Base-by-base conservation (phyloP, 179 eudicot genomes). In the Amaranthus tricolor region DNA sequence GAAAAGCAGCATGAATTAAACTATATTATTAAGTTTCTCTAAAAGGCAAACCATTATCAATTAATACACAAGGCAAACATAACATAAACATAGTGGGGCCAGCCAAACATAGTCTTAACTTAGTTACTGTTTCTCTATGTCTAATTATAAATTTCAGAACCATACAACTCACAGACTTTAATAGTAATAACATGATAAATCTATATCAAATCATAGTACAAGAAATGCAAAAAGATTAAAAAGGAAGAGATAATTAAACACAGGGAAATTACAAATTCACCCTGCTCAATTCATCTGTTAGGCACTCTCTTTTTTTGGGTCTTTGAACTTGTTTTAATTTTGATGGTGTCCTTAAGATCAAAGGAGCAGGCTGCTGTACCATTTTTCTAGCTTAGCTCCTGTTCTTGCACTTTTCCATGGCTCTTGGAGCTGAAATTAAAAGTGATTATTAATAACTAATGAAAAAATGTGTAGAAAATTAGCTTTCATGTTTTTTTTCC, bases 381-480 rank as follows among this genome's bases (percentile, higher is more conserved):
- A 80, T 69, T 66, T 72, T 61, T 69, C 60, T 81, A 62, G 70
- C 19, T 82, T 59, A 82, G 77, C 84, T 88, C 81, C 84, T 87
- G 88, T 85, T 87, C 85, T 90, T 92, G 89, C 96, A 85, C 79
- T 87, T 92, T 78, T 90, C 91, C 97, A 92, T 90, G 50, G 97
- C 95, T 72, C 91, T 84, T 66, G 97, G 95, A 79, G 96, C 97
- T 92, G 87, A 75, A 65, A 75, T 58, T 58, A n/a, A 11, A 58
- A n/a, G 40, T 31, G 2, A 31, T 31, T 31, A 31, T 31, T 31
- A 31, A 0, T 31, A 31, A 31, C 2, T 31, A 31, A 31, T 31
- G 40, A 31, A 0, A 31, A 31, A 31, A 31, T 31, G 40, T 31
- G 40, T 31, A 31, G 2, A 31, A n/a, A n/a, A n/a, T n/a, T n/a